These are phyloP conservation scores for Aspergillus terreus DNA, from an alignment of 2,329 filamentous ascomycete species.

Conservation along the genomic window DNA sequence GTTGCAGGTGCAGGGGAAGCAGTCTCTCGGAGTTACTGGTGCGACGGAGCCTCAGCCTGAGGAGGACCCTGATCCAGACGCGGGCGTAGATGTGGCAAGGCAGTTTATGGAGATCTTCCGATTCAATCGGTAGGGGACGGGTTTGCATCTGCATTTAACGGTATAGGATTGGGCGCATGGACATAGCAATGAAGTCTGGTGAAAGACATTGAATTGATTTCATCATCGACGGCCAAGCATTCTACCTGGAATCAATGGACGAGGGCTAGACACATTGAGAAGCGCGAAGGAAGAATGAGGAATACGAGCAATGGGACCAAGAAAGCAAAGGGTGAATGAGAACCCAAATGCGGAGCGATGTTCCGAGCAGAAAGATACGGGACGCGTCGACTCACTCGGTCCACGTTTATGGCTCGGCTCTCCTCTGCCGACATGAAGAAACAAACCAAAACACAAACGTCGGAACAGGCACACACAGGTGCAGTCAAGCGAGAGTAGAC, in stretches of 20 bases:
- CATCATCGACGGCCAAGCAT: constrained; percentile 4
- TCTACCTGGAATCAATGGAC: constrained; percentile 10
- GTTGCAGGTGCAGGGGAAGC: constrained; percentile 13
- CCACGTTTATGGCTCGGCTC: constrained; percentile 3
- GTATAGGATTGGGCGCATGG: neutral
- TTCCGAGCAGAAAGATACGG: neutral
- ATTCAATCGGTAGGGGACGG: constrained; percentile 32
- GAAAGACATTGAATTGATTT: neutral
- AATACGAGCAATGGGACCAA: constrained; percentile 5
- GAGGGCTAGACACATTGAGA: constrained; percentile 4
- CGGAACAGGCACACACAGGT: constrained; percentile 13
- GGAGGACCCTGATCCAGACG: constrained; percentile 31
- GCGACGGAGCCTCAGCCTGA: constrained; percentile 16
- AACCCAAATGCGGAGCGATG: neutral
- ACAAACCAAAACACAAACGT: constrained; percentile 10
- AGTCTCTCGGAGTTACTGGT: constrained; percentile 8
- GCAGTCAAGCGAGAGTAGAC: constrained; percentile 22
- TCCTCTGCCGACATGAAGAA: constrained; percentile 5
- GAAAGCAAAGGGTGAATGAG: neutral
- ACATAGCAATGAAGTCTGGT: neutral
- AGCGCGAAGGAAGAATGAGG: constrained; percentile 4
- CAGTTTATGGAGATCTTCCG: constrained; percentile 45
- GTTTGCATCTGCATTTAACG: too few species aligned
- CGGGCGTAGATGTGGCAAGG: constrained; percentile 39
- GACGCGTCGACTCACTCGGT: neutral